Percentiles rank a stretch among this genome's conserved stretches.
These are phyloP conservation scores for Rheum nobile DNA, from an alignment of 148 eudicot genomes.

Conservation along the genomic window DNA sequence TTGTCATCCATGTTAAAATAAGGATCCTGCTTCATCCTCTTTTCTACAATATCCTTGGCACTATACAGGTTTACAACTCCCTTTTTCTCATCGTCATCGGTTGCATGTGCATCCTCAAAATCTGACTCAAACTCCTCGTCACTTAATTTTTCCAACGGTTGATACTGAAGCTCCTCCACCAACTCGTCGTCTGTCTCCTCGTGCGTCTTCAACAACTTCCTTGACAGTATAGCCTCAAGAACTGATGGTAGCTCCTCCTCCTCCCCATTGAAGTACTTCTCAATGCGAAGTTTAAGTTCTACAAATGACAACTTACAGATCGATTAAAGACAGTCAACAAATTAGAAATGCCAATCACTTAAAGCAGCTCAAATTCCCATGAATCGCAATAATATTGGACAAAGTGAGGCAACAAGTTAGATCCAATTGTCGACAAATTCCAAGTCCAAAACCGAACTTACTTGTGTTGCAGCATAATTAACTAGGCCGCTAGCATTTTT, in stretches of 20 bases:
- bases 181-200: conserved; percentile 44
- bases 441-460: not conserved
- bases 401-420: not conserved
- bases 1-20: conserved; percentile 62
- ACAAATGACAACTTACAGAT: conserved; percentile 10
- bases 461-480: not conserved
- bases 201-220: conserved; percentile 41
- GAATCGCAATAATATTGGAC: not conserved
- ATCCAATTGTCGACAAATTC: not conserved
- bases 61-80: conserved; percentile 34
- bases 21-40: conserved; percentile 41
- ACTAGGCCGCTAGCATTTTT: not conserved
- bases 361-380: not conserved
- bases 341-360: not conserved
- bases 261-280: conserved; percentile 49
- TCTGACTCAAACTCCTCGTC: conserved; percentile 49
- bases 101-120: conserved; percentile 43
- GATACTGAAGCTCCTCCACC: conserved; percentile 34
- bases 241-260: conserved; percentile 35
- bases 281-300: conserved; percentile 56
- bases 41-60: conserved; percentile 39
- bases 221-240: conserved; percentile 40
- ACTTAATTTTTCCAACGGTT: conserved; percentile 34
- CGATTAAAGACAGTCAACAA: not conserved
- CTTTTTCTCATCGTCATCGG: conserved; percentile 43